A percentile compares a stretch with the other conserved stretches of the same genome.
Evolutionary conservation across 148 eudicot species (phyloP).

Genomic region (Pouteria glomerata): DNA sequence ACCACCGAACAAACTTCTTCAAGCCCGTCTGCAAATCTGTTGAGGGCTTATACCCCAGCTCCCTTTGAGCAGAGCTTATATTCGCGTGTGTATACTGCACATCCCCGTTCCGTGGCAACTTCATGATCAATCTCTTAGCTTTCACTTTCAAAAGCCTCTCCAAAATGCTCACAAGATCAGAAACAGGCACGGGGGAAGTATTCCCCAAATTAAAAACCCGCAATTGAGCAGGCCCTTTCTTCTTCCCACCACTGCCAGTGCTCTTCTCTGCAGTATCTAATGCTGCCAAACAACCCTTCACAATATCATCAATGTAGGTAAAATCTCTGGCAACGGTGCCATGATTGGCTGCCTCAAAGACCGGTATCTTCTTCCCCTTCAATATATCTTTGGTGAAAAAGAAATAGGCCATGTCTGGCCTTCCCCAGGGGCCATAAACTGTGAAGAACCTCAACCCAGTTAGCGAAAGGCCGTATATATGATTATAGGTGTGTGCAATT

Average conservation of each 20-base stretch:
- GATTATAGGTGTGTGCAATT: too few relatives aligned
- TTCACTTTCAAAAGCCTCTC: conserved; percentile 68
- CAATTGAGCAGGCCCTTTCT: conserved; percentile 64
- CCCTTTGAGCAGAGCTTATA: conserved; percentile 64
- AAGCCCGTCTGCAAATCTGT: conserved; percentile 70
- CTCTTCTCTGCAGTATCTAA: too few relatives aligned
- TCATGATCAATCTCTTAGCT: conserved; percentile 60
- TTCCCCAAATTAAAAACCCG: conserved; percentile 81
- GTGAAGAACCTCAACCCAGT: too few relatives aligned
- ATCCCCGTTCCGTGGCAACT: conserved; percentile 79
- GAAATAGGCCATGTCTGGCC: too few relatives aligned
- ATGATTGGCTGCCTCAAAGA: conserved; percentile 64
- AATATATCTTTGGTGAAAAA: conserved; percentile 72
- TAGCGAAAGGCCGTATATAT: too few relatives aligned
- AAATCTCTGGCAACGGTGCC: conserved; percentile 81
- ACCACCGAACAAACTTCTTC: conserved; percentile 83
- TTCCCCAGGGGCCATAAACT: too few relatives aligned
- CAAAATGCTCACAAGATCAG: conserved; percentile 71
- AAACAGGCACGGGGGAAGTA: conserved; percentile 79
- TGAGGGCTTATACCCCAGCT: conserved; percentile 70
- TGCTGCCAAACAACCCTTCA: too few relatives aligned
- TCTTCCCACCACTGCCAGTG: too few relatives aligned
- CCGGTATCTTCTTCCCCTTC: conserved; percentile 57
- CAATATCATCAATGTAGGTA: too few relatives aligned
- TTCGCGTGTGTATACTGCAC: conserved; percentile 77